Evolutionary conservation across 495 filamentous ascomycete species (phyloP).

Genomic region (Talaromyces stipitatus): DNA sequence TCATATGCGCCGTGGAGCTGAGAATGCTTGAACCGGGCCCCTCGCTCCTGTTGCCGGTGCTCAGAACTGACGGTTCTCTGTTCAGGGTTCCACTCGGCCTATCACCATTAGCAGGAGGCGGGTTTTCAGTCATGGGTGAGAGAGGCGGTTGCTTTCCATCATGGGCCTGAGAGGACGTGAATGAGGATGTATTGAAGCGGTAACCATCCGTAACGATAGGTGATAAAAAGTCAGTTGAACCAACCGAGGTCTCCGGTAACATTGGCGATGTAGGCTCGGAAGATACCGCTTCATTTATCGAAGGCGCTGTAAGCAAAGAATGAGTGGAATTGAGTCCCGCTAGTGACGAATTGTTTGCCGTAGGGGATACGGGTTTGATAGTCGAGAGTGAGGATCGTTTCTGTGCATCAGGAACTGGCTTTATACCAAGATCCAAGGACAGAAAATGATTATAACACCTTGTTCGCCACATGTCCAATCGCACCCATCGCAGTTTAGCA

Average conservation of each 20-base stretch:
- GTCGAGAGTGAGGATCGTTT: constrained; percentile 8
- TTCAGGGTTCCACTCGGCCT: constrained; percentile 11
- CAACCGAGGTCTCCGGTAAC: background rate
- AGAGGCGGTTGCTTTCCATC: background rate
- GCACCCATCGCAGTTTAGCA: constrained; percentile 84
- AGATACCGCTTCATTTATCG: background rate
- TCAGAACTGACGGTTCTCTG: constrained; percentile 33
- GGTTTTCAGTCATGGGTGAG: background rate
- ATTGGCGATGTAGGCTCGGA: background rate
- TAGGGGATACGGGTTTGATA: constrained; percentile 13
- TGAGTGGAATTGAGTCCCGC: constrained; percentile 1
- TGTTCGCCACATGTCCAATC: constrained; percentile 88
- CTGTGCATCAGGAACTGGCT: constrained; percentile 11
- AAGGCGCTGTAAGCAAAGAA: background rate
- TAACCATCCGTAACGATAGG: background rate
- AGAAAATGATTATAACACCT: constrained; percentile 89
- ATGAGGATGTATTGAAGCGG: background rate
- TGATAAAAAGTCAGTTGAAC: background rate
- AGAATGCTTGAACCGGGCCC: constrained; percentile 29
- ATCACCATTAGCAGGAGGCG: background rate
- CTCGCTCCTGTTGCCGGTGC: constrained; percentile 29
- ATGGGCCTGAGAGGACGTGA: background rate
- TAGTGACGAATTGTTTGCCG: constrained; percentile 6
- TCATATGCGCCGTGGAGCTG: constrained; percentile 29
- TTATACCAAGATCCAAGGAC: constrained; percentile 70